Evolutionary conservation across 2,329 filamentous ascomycete genomes (phyloP), one percentile per base, ranked within the genome.

Genomic region (Fusarium fracticaudum): DNA sequence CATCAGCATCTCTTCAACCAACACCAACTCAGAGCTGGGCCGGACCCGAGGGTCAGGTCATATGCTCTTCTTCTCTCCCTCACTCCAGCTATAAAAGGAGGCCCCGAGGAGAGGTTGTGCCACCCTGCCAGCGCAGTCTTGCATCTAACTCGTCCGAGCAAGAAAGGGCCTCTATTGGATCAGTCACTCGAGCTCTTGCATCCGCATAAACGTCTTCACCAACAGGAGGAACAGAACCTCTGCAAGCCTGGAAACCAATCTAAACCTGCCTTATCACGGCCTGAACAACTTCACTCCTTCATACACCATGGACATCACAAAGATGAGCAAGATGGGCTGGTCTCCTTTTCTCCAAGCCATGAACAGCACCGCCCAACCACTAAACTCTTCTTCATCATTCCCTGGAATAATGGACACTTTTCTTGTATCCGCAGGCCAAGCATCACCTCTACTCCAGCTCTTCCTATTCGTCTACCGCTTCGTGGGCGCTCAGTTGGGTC

Each of bases 381-480:
- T 61, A 26, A 78, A 80, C 64, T 67, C 60, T 17, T 74, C 78
- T 3, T 47, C 55, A 14, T 40, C 67, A 3, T 79, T 82, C 22
- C 77, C 80, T 7, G 79, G 79, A 62, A 77, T 86, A 33, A 74
- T 86, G 73, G 85, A 88, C 69, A 83, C 78, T n/a, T 78, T 89
- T 50, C 81, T 87, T 20, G 80, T 83, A 9, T 83, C 86, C 2
- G 80, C 87, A 8, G 86, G 86, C 15, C 77, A 81, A 41, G 81
- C 82, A 41, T 85, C 85, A 57, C 85, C 84, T 5, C 71, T 86
- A 9, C 78, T 87, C 60, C 69, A 83, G 66, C 60, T 83, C 11
- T 79, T 88, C 33, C 79, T 85, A 66, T 83, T 88, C 33, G 71
- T 88, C 45, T 86, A 88, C 69, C 83, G 85, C 29, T 77, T 86